Evolutionary conservation across 768 basidiomycete species (phyloP), one percentile per base, ranked within the genome.

Genomic region (Strobilomyces confusus): DNA sequence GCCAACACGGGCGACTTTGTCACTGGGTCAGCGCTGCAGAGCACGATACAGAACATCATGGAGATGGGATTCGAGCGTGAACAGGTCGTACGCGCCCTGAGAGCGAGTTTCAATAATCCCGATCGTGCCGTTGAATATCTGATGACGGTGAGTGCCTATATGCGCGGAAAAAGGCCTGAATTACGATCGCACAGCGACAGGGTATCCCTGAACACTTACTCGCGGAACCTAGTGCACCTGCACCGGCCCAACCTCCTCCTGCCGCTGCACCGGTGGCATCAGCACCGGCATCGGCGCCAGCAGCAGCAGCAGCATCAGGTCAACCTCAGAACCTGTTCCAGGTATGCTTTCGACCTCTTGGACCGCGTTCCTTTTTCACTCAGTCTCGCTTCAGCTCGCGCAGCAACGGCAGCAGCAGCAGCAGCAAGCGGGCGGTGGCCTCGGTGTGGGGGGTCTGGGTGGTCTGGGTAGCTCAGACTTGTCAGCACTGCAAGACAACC

Each of bases 41-140:
- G 77, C 7, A 83, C 92, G 7, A 86, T 98, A 60, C 71, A 75
- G 45, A 87, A 87, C 66, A 93, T 99, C 82, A 73, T 84, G 36
- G 91, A 92, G 60, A 98, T 99, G 97, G 97, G 97, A 8, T 98
- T 95, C 62, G 79, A 81, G 55, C 79, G 85, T 36, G 93, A 94
- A 4, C 82, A 92, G 63, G 92, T 98, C 38, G 70, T 84, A 63
- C 81, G 85, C 15, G 94, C 95, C 4, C 68, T 99, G 68, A 79
- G 92, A 54, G 97, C 95, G 25, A 94, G 91, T 66, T 99, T 81
- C 75, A 99, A 99, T 72, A 98, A 99, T 72, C 90, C 97, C 9
- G 94, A 98, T 62, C 82, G 97, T 29, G 97, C 97, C 8, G 95
- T 93, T n/a, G 97, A 99, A 69, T 99, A 99, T 71, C 75, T 99